Percentiles rank a stretch among this genome's conserved stretches.
phyloP scores from a whole-genome alignment of 805 yeast genomes.

The Nakazawaea holstii region DNA sequence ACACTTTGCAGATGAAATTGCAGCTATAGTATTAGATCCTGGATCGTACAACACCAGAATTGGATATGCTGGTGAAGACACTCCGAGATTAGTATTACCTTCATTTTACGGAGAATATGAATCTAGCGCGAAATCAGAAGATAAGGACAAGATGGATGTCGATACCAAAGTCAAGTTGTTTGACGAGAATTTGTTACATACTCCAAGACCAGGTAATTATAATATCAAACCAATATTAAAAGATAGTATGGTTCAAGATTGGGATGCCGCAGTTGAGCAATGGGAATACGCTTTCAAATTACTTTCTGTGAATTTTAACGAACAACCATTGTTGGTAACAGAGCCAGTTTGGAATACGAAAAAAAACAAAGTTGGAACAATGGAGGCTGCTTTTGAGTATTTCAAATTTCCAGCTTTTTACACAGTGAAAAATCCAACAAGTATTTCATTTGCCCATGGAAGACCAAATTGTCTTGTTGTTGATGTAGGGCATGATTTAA shows the following conservation, averaged over 20 bases:
- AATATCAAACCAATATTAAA: conserved; percentile 54
- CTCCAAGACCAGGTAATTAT: conserved; percentile 43
- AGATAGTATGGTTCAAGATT: conserved; percentile 65
- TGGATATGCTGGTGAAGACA: conserved; percentile 92
- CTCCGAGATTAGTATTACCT: conserved; percentile 72
- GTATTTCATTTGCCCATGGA: conserved; percentile 84
- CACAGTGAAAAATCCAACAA: conserved; percentile 77
- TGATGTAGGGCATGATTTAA: conserved; percentile 76
- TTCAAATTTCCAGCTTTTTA: conserved; percentile 77
- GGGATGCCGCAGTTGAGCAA: conserved; percentile 81
- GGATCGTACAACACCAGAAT: conserved; percentile 80
- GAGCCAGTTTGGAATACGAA: conserved; percentile 84
- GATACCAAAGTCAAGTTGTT: conserved; percentile 17
- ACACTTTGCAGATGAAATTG: conserved; percentile 66
- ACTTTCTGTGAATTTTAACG: conserved; percentile 47
- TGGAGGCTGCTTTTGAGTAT: conserved; percentile 67
- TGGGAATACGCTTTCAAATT: conserved; percentile 57
- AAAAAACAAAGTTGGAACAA: conserved; percentile 58
- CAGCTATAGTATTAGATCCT: conserved; percentile 87
- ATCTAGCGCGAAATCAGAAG: conserved; percentile 3
- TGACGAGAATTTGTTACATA: conserved; percentile 25
- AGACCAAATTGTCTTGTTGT: conserved; percentile 83
- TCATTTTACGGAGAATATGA: conserved; percentile 49
- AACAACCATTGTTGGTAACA: conserved; percentile 75
- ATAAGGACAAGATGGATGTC: conserved; percentile 15